Evolutionary conservation across 2,329 filamentous ascomycete species (phyloP), one percentile per base, ranked within the genome.

Genomic region (Aspergillus brasiliensis): DNA sequence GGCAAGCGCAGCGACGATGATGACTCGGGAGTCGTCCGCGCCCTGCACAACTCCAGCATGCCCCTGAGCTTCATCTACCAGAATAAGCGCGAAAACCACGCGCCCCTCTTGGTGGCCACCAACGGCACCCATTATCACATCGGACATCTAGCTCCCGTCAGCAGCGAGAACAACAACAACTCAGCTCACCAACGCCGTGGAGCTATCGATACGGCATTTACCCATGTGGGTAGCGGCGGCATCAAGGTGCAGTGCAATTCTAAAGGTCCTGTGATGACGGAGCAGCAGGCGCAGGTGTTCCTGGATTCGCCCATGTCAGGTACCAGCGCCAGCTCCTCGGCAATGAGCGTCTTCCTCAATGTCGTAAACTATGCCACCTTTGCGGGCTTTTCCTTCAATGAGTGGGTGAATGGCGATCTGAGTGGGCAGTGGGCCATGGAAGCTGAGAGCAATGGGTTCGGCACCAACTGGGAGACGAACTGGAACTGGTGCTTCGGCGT

Each of bases 281-380:
- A 46, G n/a, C 1, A 2, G 7, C n/a, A 46, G 42, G n/a, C 21
- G 10, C 10, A 46, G 17, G 2, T 46, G n/a, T 46, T 46, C n/a
- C 21, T 46, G n/a, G 42, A 46, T 23, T 19, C 5, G 2, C n/a
- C 42, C 17, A 46, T 46, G 42, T 37, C 34, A 5, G 42, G 42
- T 3, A 46, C 42, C 2, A 46, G 42, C n/a, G 21, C 3, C n/a
- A 46, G n/a, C n/a, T 46, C n/a, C 3, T 3, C n/a, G 6, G 42
- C n/a, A 8, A 19, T 46, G 42, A 46, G 2, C 10, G 42, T 46
- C 42, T 46, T 46, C 10, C 42, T 46, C n/a, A 46, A 23, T 7
- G 10, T 21, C n/a, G 42, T 46, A 8, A 56, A 37, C 17, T 56
- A 55, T 51, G 15, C 21, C 27, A 62, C 47, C 34, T 54, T 7